phyloP scores from a whole-genome alignment of 2,329 filamentous ascomycete species.

The Clonostachys byssicola region DNA sequence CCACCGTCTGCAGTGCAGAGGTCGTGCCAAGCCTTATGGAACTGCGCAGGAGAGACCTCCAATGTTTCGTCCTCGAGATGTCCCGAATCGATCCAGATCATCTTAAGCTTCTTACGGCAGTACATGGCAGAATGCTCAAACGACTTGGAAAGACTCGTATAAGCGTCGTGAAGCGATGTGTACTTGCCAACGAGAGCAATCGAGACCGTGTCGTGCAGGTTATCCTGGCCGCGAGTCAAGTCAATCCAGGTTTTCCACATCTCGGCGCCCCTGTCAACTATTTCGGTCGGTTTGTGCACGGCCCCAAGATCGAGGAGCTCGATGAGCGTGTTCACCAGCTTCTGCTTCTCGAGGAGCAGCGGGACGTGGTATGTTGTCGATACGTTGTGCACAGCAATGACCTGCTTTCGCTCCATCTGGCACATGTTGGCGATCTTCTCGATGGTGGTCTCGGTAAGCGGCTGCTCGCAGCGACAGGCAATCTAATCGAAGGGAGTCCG shows the following conservation, averaged over 20 bases:
- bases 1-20: slow-evolving; percentile 67
- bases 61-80: slow-evolving; percentile 69
- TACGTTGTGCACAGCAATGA: slow-evolving; percentile 87
- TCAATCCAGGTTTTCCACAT: background rate
- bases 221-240: background rate
- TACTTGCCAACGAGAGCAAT: slow-evolving; percentile 96
- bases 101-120: slow-evolving; percentile 72
- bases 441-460: slow-evolving; percentile 69
- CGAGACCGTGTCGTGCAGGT: slow-evolving; percentile 53
- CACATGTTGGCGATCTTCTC: slow-evolving; percentile 88
- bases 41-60: slow-evolving; percentile 62
- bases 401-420: slow-evolving; percentile 80
- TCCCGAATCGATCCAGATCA: slow-evolving; percentile 82
- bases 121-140: slow-evolving; percentile 91
- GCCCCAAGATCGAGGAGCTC: slow-evolving; percentile 61
- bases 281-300: slow-evolving; percentile 29
- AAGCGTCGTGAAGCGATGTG: slow-evolving; percentile 72
- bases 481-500: slow-evolving; percentile 47
- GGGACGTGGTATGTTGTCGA: slow-evolving; percentile 92
- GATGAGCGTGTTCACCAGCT: slow-evolving; percentile 64
- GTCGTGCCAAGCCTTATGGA: slow-evolving; percentile 81
- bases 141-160: slow-evolving; percentile 50
- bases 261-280: background rate
- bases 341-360: slow-evolving; percentile 81
- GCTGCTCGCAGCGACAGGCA: slow-evolving; percentile 82